Percentiles rank a stretch among this genome's conserved stretches.
Evolutionary conservation across 2,329 filamentous ascomycete species (phyloP).

Genomic region (Thermoascus crustaceus): DNA sequence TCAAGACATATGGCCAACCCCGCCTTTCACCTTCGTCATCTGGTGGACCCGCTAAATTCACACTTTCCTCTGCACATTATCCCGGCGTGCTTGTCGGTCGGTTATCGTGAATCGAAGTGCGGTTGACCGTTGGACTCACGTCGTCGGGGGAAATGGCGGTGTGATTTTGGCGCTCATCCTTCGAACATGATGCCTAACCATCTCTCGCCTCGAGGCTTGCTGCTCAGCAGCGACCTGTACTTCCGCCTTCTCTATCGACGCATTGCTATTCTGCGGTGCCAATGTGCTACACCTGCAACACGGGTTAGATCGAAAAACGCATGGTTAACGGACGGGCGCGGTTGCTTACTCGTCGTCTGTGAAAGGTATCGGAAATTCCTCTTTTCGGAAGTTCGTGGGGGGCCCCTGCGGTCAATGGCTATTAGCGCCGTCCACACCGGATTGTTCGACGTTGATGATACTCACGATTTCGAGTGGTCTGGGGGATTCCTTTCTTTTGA

Average conservation of each 20-base stretch:
- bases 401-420: conserved; percentile 22
- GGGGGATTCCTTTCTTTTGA: conserved; percentile 19
- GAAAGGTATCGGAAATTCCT: conserved; percentile 32
- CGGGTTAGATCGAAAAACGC: conserved; percentile 14
- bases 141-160: conserved; percentile 13
- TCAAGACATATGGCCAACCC: too few species aligned
- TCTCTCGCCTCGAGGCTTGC: conserved; percentile 2
- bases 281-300: conserved; percentile 24
- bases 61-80: too few species aligned
- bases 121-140: conserved; percentile 8
- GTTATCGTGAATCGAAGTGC: not conserved
- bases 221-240: conserved; percentile 11
- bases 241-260: conserved; percentile 10
- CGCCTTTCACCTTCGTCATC: too few species aligned
- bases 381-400: conserved; percentile 37
- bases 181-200: conserved; percentile 21
- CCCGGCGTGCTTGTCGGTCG: not conserved
- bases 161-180: conserved; percentile 21
- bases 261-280: conserved; percentile 23
- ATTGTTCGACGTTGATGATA: not conserved
- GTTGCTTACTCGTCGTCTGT: conserved; percentile 31
- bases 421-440: conserved; percentile 6
- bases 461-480: conserved; percentile 30
- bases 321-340: conserved; percentile 7
- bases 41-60: too few species aligned